Conservation (phyloP, 345 rosid genomes). For the Syzygium aqueum region DNA sequence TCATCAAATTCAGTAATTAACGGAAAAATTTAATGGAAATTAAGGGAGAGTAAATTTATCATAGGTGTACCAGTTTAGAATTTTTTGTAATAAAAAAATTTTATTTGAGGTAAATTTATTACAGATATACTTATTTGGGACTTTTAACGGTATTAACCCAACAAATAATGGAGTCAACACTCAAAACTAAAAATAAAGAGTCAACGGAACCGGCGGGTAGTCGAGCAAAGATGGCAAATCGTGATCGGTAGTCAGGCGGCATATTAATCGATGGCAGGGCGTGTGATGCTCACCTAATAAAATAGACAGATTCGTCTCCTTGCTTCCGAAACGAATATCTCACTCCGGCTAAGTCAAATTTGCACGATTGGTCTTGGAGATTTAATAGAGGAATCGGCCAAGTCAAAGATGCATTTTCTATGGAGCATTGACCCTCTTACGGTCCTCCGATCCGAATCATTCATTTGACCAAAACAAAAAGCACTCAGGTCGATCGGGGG, state of each 20-base stretch:
- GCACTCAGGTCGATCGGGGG: rapidly evolving
- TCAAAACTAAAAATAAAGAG: not conserved
- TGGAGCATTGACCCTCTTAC: not conserved
- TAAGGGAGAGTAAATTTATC: no score
- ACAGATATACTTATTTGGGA: rapidly evolving
- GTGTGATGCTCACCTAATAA: not conserved
- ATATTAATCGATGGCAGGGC: not conserved
- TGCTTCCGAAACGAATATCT: not conserved
- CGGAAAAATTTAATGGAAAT: no score
- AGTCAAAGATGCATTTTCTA: not conserved
- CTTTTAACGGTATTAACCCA: not conserved
- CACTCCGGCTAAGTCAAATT: not conserved
- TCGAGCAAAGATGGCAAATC: not conserved
- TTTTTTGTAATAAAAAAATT: no score
- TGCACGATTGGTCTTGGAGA: not conserved
- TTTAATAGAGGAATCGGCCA: not conserved
- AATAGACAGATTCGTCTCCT: not conserved
- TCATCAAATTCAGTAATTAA: no score
- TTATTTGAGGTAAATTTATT: no score
- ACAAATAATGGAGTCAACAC: not conserved
- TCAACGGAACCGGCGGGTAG: not conserved
- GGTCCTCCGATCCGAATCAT: not conserved
- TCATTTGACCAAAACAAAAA: not conserved
- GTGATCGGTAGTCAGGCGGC: no score
- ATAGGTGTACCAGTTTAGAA: no score